Base-by-base conservation (phyloP, 495 filamentous ascomycete genomes). In the Podospora pseudopauciseta region DNA sequence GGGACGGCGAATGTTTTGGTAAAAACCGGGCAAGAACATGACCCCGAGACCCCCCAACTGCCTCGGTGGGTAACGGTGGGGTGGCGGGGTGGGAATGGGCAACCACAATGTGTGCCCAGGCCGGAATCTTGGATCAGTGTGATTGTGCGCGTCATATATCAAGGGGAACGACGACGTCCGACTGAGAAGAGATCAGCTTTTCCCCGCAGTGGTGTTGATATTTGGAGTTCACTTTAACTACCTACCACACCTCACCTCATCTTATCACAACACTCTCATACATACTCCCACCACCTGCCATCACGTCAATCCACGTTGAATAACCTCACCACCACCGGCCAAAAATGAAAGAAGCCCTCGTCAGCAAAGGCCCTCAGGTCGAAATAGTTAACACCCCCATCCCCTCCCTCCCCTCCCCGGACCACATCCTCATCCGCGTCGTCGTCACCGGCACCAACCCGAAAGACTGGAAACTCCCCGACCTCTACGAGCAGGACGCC, bases 341-440 rank as follows among this genome's bases (percentile, higher is more conserved):
- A 32, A 73, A 66, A 5, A 91, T 91, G 89, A 91, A 91, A 75
- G 87, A 91, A 85, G 87, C 86, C 0, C 68, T 90, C 18, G 80
- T 91, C n/a, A 67, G 68, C 69, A 73, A 74, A 34, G 86, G 81
- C 55, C 71, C 81, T 20, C 79, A 79, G 67, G 89, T 91, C 79
- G 70, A 86, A 57, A 86, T 92, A 67, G 77, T 87, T 61, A 87
- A 92, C 69, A 83, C 83, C 34, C 81, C 86, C n/a, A 84, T 90
- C 66, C 91, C 91, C 1, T 77, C 77, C 23, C 88, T 63, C 19
- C 88, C 0, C 80, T 82, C 59, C 78, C 82, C 61, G 4, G 82
- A 86, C 66, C 85, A 95, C 67, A 79, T 93, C 27, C 82, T 93
- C 18, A 93, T 90, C 71, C 86, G 87, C 67, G 89, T 92, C 49